Conservation (phyloP, 352 stramenopile species). For the Halophytophthora batemanensis region DNA sequence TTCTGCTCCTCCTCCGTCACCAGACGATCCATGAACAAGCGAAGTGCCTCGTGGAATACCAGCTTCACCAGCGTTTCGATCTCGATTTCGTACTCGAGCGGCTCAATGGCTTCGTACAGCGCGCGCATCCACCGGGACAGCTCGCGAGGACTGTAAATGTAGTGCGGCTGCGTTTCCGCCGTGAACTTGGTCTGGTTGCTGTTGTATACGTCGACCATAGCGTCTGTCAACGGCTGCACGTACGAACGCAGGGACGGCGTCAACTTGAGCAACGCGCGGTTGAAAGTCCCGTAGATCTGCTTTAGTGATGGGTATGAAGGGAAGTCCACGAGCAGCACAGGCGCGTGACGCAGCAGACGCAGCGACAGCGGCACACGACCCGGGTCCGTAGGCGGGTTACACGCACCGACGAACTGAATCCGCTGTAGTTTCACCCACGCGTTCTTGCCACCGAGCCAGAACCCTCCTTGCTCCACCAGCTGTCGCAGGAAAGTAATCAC, state of each 20-base stretch:
- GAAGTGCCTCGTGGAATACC: constrained; percentile 98
- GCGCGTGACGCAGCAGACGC: constrained; percentile 97
- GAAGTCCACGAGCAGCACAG: constrained; percentile 99
- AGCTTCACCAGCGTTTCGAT: constrained; percentile 97
- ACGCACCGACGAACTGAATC: constrained; percentile 97
- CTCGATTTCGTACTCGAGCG: constrained; percentile 93
- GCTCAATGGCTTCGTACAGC: constrained; percentile 97
- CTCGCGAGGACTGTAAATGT: constrained; percentile 99
- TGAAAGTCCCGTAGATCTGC: constrained; percentile 99
- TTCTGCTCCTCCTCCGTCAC: constrained; percentile 95
- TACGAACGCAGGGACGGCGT: constrained; percentile 97
- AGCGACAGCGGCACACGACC: constrained; percentile 96
- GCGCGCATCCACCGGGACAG: constrained; percentile 98
- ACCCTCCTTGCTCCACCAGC: constrained; percentile 96
- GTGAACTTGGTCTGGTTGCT: constrained; percentile 96
- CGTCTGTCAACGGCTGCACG: constrained; percentile 95
- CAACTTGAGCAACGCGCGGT: constrained; percentile 97
- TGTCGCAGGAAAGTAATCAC: constrained; percentile 99
- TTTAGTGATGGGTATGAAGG: constrained; percentile 94
- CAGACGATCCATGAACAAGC: constrained; percentile 99
- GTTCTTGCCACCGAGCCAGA: constrained; percentile 86
- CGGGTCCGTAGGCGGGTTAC: constrained; percentile 99
- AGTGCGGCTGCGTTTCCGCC: constrained; percentile 94
- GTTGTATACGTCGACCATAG: constrained; percentile 99
- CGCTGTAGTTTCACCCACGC: constrained; percentile 90